Base-by-base conservation (phyloP, 2,329 filamentous ascomycete genomes). In the Pseudonectria buxi region DNA sequence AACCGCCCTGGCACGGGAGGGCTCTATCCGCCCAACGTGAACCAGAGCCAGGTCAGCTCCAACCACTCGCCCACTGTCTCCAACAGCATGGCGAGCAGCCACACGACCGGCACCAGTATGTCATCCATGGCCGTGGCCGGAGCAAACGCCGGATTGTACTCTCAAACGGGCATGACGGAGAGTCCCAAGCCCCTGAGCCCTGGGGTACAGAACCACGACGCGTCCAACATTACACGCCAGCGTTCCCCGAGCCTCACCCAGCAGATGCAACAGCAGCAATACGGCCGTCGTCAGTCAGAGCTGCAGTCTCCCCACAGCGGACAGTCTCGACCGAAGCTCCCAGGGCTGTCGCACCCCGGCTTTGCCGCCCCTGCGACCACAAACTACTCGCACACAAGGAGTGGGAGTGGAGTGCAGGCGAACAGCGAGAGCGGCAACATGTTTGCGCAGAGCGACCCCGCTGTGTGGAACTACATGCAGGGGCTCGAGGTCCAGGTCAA, bases 171-270 rank as follows among this genome's bases (percentile, higher is more conserved):
- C 39, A 84, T 94, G 67, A 92, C 84, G 3, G 87, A 95, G 59
- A 94, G 86, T 46, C 87, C 88, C 0, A 94, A 89, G 55, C 83
- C 88, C 4, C 68, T 94, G 27, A 88, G 81, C 41, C 83, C 83
- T n/a, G 71, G 71, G 13, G 68, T 61, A 18, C 50, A 71, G 55
- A 55, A 70, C 14, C 68, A 81, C 32, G 76, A 77, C 45, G 60
- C 71, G 12, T 59, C 64, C 33, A 64, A 57, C 22, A 60, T 73
- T 25, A 52, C 66, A 28, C 70, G 77, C 38, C 78, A 81, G 44
- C 71, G 76, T 36, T 84, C 79, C 24, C 79, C 80, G n/a, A 82
- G 73, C 54, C 58, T 82, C 43, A 74, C 75, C 7, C 71, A 79
- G 16, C 78, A 81, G 44, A 72, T 79, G 33, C 77, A 81, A 45